Percentiles rank a stretch among this genome's conserved stretches.
Conservation (phyloP, 106 monocot genomes). For the Dendrobium chrysotoxum region DNA sequence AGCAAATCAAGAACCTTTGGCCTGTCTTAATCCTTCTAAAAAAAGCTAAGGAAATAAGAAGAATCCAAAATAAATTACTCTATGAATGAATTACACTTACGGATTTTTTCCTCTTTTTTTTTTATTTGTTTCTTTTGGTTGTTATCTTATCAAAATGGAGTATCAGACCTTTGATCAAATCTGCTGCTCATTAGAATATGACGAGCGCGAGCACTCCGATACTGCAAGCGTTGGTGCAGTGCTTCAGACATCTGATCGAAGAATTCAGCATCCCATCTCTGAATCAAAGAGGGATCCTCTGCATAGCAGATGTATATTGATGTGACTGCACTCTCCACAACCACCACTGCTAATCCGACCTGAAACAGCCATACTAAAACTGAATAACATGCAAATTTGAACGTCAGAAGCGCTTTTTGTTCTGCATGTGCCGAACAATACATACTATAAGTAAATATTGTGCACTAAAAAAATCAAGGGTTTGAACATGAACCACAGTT, state of each 20-base stretch:
- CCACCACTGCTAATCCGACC: constrained; percentile 87
- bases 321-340: constrained; percentile 94
- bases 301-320: constrained; percentile 93
- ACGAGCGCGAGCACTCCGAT: constrained; percentile 68
- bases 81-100: no score
- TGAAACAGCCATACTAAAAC: constrained; percentile 10
- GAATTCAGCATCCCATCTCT: constrained; percentile 85
- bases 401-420: no score
- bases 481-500: no score
- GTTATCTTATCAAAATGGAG: constrained; percentile 3
- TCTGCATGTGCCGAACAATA: no score
- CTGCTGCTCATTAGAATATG: constrained; percentile 26
- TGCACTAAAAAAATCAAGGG: no score
- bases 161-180: constrained; percentile 32
- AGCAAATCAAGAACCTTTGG: no score
- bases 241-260: constrained; percentile 77
- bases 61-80: no score
- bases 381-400: background rate
- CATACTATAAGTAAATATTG: no score
- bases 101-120: background rate
- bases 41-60: no score
- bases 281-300: constrained; percentile 78
- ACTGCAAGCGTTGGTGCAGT: constrained; percentile 80
- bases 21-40: no score
- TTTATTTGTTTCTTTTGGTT: background rate